Evolutionary conservation across 2,329 filamentous ascomycete species (phyloP).

Genomic region (Phialocephala sp.): DNA sequence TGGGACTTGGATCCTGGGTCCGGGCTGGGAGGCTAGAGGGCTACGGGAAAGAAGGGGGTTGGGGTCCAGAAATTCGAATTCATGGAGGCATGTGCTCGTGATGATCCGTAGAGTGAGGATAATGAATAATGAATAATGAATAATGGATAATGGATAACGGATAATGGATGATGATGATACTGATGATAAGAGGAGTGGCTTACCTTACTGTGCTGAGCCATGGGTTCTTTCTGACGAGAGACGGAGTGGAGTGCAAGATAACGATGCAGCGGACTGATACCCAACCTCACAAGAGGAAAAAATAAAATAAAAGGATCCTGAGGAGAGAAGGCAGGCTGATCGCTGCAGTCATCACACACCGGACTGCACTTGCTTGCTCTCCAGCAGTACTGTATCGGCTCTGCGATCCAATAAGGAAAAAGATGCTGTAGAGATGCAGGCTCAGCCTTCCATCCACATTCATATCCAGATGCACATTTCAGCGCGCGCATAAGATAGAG

Average conservation of each 20-base stretch:
- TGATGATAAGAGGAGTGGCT: neutral
- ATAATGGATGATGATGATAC: neutral
- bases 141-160: too few species aligned
- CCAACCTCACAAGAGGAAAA: neutral
- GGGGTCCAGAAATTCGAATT: neutral
- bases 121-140: too few species aligned
- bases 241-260: neutral
- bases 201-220: neutral
- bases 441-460: conserved; percentile 6
- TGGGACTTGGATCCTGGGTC: too few species aligned
- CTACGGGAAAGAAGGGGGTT: neutral
- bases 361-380: neutral
- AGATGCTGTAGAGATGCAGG: neutral
- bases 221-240: conserved; percentile 3
- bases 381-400: neutral
- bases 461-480: neutral
- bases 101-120: neutral
- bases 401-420: conserved; percentile 1
- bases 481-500: neutral
- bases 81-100: neutral
- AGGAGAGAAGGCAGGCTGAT: neutral
- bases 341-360: neutral
- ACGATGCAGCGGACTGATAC: neutral
- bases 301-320: neutral
- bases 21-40: neutral